Percentiles rank a stretch among this genome's conserved stretches.
Conservation (phyloP, 352 stramenopile species). For the Globisporangium abappressorium region DNA sequence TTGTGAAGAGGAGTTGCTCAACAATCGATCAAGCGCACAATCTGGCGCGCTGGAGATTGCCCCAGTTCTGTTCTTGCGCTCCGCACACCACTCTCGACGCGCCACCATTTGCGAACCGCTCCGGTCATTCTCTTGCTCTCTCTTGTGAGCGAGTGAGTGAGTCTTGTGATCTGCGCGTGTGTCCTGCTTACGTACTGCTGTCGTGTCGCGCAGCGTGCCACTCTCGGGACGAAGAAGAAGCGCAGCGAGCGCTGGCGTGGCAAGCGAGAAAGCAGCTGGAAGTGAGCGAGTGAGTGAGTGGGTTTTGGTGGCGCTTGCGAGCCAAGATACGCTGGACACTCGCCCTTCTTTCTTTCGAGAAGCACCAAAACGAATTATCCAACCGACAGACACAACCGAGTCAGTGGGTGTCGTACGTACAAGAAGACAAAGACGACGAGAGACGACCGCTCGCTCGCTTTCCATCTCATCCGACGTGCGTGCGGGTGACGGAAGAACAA, state of each 20-base stretch:
- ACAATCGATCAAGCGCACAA: neutral
- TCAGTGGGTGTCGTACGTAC: neutral
- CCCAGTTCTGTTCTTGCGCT: slow-evolving; percentile 13
- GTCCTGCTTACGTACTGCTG: slow-evolving; percentile 11
- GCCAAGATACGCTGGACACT: slow-evolving; percentile 8
- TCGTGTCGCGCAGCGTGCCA: slow-evolving; percentile 5
- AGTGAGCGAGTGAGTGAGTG: neutral
- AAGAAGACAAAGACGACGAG: neutral
- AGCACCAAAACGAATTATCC: neutral
- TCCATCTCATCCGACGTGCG: slow-evolving; percentile 3
- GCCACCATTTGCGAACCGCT: neutral
- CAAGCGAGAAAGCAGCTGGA: neutral
- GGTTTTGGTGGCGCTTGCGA: slow-evolving; percentile 4
- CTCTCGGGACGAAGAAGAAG: slow-evolving; percentile 3
- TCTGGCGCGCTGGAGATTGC: neutral
- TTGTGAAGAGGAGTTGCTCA: neutral
- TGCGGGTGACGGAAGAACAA: neutral
- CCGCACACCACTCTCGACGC: neutral
- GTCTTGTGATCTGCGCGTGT: neutral
- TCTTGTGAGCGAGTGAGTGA: neutral
- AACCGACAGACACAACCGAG: slow-evolving; percentile 1
- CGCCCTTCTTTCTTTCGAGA: slow-evolving; percentile 2
- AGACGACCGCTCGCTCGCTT: neutral
- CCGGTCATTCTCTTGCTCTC: neutral
- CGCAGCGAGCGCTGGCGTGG: neutral